Conservation (phyloP, 371 early-diverging fungal species). For the Blastocladiella emersonii region DNA sequence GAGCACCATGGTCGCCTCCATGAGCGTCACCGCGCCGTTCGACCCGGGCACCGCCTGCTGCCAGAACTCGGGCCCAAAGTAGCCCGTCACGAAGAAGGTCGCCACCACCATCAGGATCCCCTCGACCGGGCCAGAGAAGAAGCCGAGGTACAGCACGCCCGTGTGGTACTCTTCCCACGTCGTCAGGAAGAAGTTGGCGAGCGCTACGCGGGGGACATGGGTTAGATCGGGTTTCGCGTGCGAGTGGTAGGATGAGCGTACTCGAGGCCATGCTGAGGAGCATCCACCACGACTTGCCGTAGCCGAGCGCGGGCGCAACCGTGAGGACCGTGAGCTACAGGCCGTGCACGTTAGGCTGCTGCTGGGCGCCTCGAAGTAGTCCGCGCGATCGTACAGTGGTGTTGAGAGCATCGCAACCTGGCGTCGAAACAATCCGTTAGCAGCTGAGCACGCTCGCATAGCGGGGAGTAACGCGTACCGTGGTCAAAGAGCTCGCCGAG, state of each 20-base stretch:
- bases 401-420: constrained; percentile 84
- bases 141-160: constrained; percentile 72
- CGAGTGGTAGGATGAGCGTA: constrained; percentile 11
- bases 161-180: constrained; percentile 96
- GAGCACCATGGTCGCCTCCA: not conserved
- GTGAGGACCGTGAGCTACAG: constrained; percentile 34
- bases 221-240: no score
- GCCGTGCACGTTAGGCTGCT: constrained; percentile 7
- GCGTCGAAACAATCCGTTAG: constrained; percentile 1
- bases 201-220: no score
- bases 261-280: constrained; percentile 21
- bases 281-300: constrained; percentile 69
- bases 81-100: constrained; percentile 50
- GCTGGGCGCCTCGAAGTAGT: not conserved
- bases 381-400: constrained; percentile 29
- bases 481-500: constrained; percentile 93
- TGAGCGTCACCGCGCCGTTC: not conserved
- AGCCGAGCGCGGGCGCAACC: constrained; percentile 45
- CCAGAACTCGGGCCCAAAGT: not conserved
- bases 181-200: constrained; percentile 77
- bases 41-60: not conserved
- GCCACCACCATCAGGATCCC: constrained; percentile 63
- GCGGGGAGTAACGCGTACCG: no score
- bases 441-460: no score
- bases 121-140: constrained; percentile 92